A percentile compares a stretch with the other conserved stretches of the same genome.
These are phyloP conservation scores for Colletotrichum eremochloae DNA, from an alignment of 2,329 filamentous ascomycete species.

Conservation along the genomic window DNA sequence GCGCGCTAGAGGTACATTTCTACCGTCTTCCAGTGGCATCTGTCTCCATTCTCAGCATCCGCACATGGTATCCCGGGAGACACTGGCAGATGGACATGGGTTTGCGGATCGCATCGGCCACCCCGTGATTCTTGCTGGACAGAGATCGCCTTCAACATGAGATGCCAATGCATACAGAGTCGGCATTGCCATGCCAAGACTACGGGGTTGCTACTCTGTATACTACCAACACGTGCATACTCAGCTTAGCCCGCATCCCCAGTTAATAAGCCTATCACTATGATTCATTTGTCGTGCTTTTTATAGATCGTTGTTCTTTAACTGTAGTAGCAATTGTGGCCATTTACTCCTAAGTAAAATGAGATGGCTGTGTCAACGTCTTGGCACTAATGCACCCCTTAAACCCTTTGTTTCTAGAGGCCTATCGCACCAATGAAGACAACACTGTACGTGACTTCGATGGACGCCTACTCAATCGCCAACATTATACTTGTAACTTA, in stretches of 20 bases:
- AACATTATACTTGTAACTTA: constrained; percentile 10
- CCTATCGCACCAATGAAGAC: not conserved
- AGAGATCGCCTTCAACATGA: not conserved
- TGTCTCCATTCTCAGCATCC: constrained; percentile 41
- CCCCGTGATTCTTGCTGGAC: not conserved
- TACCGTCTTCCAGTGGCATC: constrained; percentile 55
- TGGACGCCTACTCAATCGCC: constrained; percentile 1
- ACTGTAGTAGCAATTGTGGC: not conserved
- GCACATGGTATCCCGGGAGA: constrained; percentile 36
- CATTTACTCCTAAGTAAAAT: constrained; percentile 24
- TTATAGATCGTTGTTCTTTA: not conserved
- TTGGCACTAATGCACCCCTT: constrained; percentile 13
- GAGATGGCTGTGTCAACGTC: not conserved
- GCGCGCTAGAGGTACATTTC: constrained; percentile 49
- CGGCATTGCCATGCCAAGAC: not conserved
- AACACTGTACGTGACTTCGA: not conserved
- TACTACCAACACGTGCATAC: not conserved
- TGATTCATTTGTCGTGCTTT: constrained; percentile 1
- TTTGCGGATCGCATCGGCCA: constrained; percentile 14
- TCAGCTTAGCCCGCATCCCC: too few relatives aligned
- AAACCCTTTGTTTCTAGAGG: not conserved
- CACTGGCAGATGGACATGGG: constrained; percentile 17
- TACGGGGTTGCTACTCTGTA: not conserved
- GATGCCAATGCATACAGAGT: not conserved
- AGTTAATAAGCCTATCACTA: not conserved